phyloP scores from a whole-genome alignment of 805 yeast species.

The Nakazawaea wickerhamii region DNA sequence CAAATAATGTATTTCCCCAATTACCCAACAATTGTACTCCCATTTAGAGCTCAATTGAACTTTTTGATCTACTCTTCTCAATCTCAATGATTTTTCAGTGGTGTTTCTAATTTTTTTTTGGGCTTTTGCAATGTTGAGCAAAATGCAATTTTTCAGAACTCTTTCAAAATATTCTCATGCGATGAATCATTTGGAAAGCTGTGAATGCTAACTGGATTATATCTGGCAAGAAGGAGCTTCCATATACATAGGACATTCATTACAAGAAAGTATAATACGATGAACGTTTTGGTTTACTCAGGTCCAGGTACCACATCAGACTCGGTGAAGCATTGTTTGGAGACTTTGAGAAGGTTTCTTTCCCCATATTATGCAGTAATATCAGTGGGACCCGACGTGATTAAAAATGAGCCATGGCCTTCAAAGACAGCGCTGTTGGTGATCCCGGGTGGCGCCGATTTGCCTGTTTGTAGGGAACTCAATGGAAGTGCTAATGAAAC shows the following conservation, averaged over 20 bases:
- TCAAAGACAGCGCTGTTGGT: conserved; percentile 73
- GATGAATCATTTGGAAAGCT: no score
- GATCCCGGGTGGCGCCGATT: conserved; percentile 96
- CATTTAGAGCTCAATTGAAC: background rate
- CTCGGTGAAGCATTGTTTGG: conserved; percentile 78
- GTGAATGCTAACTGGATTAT: background rate
- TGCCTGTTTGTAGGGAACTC: conserved; percentile 72
- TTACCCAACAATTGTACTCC: background rate
- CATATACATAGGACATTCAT: background rate
- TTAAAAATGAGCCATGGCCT: conserved; percentile 85
- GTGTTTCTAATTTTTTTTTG: no score
- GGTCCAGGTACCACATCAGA: conserved; percentile 85
- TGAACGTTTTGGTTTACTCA: conserved; percentile 74
- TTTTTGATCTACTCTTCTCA: no score
- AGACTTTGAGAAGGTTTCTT: conserved; percentile 64
- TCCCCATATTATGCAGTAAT: conserved; percentile 89
- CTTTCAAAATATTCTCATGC: no score
- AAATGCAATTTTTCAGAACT: no score
- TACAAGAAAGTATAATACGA: conserved; percentile 20
- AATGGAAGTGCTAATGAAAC: conserved; percentile 62
- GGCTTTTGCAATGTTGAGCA: no score
- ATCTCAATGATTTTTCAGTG: no score
- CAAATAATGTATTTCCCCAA: no score
- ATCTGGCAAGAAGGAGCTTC: no score
- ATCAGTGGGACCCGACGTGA: conserved; percentile 54